phyloP scores from a whole-genome alignment of 345 rosid species.

The Moricandia arvensis region DNA sequence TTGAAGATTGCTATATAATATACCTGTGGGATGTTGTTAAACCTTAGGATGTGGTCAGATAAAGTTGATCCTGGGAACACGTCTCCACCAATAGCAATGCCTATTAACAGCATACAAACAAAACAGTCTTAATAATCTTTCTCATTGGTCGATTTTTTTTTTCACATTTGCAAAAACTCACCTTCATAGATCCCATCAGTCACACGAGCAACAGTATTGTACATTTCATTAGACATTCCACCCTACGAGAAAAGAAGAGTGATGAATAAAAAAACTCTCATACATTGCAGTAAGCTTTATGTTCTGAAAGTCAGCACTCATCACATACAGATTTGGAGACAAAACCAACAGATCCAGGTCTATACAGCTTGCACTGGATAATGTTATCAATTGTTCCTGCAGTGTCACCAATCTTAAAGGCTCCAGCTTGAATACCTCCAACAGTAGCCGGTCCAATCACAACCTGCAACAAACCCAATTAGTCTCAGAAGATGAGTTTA shows the following conservation, averaged over 20 bases:
- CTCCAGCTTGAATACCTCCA: slow-evolving; percentile 97
- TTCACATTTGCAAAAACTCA: slow-evolving; percentile 19
- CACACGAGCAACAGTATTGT: slow-evolving; percentile 88
- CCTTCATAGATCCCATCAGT: slow-evolving; percentile 98
- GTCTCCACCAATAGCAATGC: slow-evolving; percentile 98
- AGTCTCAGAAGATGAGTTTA: neutral
- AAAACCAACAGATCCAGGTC: slow-evolving; percentile 98
- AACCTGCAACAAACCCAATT: slow-evolving; percentile 48
- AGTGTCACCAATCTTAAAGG: slow-evolving; percentile 96
- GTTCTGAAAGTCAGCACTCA: slow-evolving; percentile 23
- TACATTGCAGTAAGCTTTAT: neutral
- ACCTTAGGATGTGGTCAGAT: slow-evolving; percentile 88
- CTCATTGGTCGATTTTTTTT: neutral
- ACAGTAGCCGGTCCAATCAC: slow-evolving; percentile 92
- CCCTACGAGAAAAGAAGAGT: slow-evolving; percentile 49
- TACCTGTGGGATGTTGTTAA: slow-evolving; percentile 97
- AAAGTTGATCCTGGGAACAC: slow-evolving; percentile 98
- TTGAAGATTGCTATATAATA: too few relatives aligned
- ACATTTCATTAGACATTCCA: slow-evolving; percentile 98
- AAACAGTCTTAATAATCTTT: slow-evolving; percentile 8
- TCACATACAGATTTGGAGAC: slow-evolving; percentile 87
- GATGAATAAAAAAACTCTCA: slow-evolving; percentile 2
- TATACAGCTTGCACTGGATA: slow-evolving; percentile 85
- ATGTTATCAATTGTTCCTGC: slow-evolving; percentile 97
- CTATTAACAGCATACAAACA: slow-evolving; percentile 40